Evolutionary conservation across 371 early-diverging fungal genomes (phyloP), one percentile per base, ranked within the genome.

Genomic region (Mucor velutinosus): DNA sequence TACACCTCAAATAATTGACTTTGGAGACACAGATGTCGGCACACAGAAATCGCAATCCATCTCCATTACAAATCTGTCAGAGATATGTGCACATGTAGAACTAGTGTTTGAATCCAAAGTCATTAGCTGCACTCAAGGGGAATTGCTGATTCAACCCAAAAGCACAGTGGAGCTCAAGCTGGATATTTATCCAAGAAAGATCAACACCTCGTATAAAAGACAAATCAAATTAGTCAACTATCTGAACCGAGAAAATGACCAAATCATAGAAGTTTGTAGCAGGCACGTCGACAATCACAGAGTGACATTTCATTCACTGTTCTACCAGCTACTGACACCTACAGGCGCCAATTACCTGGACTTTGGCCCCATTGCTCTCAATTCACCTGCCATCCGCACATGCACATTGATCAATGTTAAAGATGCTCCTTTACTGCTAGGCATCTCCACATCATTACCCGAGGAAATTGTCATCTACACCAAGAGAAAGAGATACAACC

Each of bases 1-100:
- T 6, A 78, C 83, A 15, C 97, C 98, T 0, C 83, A 86, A 56
- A 70, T 84, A 35, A 79, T 98, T 21, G 90, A 96, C 71, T 97
- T 97, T 83, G 99, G 98, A 35, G 93, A 95, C 67, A 94, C 95
- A 0, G 94, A 96, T 73, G 97, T 98, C 4, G 96, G 97, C 12
- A 93, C 92, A 5, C 81, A 94, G 35, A 96, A 95, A 75, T 92
- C 95, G 7, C 65, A 91, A 60, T 92, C 94, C 0, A 81, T 98
- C 64, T 78, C 80, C 30, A 88, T 98, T 25, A 79, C 83, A 43
- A 98, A 98, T 73, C 77, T 86, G 58, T 95, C 98, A 4, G 97
- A 97, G 41, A 81, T 98, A 23, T 76, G 90, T 1, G 95, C 95
- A 0, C 87, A 84, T 2, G 93, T 98, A 4, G 91, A 94, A 74